phyloP scores from a whole-genome alignment of 2,329 filamentous ascomycete species.

The Fusarium sp. region DNA sequence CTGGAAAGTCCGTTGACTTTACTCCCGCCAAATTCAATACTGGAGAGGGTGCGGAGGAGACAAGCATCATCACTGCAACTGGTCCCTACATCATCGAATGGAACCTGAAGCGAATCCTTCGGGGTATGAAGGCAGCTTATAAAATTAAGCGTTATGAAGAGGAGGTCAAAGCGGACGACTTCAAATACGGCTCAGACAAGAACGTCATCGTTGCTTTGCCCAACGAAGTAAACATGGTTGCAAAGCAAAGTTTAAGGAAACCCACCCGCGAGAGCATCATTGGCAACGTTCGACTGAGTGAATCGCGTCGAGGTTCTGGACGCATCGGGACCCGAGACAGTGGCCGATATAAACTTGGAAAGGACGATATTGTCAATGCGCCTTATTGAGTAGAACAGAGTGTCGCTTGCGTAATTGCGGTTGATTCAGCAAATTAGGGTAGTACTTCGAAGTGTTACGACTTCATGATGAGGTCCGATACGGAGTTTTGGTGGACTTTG shows the following conservation, averaged over 20 bases:
- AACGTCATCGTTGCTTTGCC: slow-evolving; percentile 97
- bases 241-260: slow-evolving; percentile 81
- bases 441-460: not conserved
- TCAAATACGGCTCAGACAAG: slow-evolving; percentile 96
- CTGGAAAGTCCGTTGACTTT: slow-evolving; percentile 83
- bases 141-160: slow-evolving; percentile 96
- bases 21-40: slow-evolving; percentile 95
- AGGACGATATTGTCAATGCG: slow-evolving; percentile 83
- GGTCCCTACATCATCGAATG: slow-evolving; percentile 97
- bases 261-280: slow-evolving; percentile 95
- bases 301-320: slow-evolving; percentile 58
- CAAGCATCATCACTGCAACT: slow-evolving; percentile 94
- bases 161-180: slow-evolving; percentile 97
- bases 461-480: slow-evolving; percentile 15
- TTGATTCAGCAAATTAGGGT: not conserved
- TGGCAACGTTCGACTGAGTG: slow-evolving; percentile 59
- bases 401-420: not conserved
- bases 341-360: slow-evolving; percentile 75
- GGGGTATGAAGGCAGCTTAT: slow-evolving; percentile 85
- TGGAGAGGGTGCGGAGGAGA: slow-evolving; percentile 80
- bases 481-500: slow-evolving; percentile 38
- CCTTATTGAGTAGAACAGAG: slow-evolving; percentile 56
- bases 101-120: slow-evolving; percentile 89
- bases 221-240: slow-evolving; percentile 98
- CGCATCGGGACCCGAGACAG: slow-evolving; percentile 62